These are phyloP conservation scores for Rhizopogon salebrosus DNA, from an alignment of 768 basidiomycete genomes.

Conservation along the genomic window DNA sequence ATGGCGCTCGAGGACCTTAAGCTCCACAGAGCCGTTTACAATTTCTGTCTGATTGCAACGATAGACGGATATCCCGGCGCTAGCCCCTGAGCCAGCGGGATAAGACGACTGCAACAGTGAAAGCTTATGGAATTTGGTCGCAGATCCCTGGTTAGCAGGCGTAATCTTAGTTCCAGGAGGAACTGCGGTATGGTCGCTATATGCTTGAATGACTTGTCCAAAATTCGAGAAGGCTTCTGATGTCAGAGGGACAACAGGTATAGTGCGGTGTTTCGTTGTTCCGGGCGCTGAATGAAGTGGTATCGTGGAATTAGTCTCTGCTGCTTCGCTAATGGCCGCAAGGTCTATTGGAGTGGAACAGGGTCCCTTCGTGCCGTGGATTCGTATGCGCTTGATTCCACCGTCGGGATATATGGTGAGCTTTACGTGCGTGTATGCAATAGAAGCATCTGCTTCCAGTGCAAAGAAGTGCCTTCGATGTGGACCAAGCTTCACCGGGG, in stretches of 20 bases:
- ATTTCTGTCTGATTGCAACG: slow-evolving; percentile 57
- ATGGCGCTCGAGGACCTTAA: slow-evolving; percentile 85
- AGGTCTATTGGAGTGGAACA: slow-evolving; percentile 5
- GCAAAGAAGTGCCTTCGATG: slow-evolving; percentile 89
- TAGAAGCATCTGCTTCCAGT: slow-evolving; percentile 56
- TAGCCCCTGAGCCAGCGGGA: slow-evolving; percentile 49
- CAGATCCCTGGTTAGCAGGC: slow-evolving; percentile 84
- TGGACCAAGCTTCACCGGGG: slow-evolving; percentile 78
- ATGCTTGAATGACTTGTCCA: slow-evolving; percentile 90
- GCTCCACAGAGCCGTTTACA: slow-evolving; percentile 43
- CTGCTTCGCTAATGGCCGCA: neutral
- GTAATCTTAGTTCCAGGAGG: slow-evolving; percentile 71
- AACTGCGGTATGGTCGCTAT: slow-evolving; percentile 57
- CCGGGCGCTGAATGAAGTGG: slow-evolving; percentile 1
- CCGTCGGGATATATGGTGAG: slow-evolving; percentile 93
- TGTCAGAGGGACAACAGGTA: slow-evolving; percentile 70
- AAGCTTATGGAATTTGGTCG: slow-evolving; percentile 90
- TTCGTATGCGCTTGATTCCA: slow-evolving; percentile 88
- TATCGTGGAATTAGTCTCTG: neutral
- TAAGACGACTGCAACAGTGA: slow-evolving; percentile 67
- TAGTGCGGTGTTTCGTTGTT: slow-evolving; percentile 3
- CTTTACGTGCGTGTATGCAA: slow-evolving; percentile 75
- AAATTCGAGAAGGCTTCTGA: slow-evolving; percentile 83
- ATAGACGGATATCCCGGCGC: slow-evolving; percentile 77
- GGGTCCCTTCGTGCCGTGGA: slow-evolving; percentile 58